Evolutionary conservation across 805 yeast species (phyloP), one percentile per base, ranked within the genome.

Genomic region (Suhomyces sp.): DNA sequence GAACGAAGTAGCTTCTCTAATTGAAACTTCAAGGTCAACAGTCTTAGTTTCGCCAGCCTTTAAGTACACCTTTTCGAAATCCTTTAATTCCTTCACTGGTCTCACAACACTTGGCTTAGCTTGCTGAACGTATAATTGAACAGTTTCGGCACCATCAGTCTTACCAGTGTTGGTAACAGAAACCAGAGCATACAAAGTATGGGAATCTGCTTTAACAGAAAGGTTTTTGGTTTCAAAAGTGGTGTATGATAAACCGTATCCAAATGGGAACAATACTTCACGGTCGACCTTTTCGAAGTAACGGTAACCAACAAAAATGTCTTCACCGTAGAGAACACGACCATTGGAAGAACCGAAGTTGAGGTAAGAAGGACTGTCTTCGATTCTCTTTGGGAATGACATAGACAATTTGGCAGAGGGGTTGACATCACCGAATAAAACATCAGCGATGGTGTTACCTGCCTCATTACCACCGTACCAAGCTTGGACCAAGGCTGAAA

Each of bases 191-290:
- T 46, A 54, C 7, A 59, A 35, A 15, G 44, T 36, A 18, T 59
- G 54, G 7, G 53, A 63, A 10, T 49, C 55, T 11, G 33, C 24
- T 4, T 24, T 14, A 5, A 66, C 67, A 17, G 42, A 37, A 50
- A 76, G 57, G 40, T 70, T 56, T 5, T 56, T 50, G 40, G 72
- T 52, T 20, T 54, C 59, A 47, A 78, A 80, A 0, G 65, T 45
- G 14, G 83, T 72, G 60, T 78, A 80, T 1, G 85, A 78, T 42
- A 79, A 65, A 31, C 85, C 85, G 46, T 54, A 67, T 4, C 85
- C 85, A 54, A 80, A 81, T 27, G 83, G 79, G 63, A 70, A 79
- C 31, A 71, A 60, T 4, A 74, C 77, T 17, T 65, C 64, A 26
- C 54, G 58, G 42, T 70, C 65, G 23, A 61, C 51, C 54, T 72